Evolutionary conservation across 2,329 filamentous ascomycete genomes (phyloP).

Genomic region (Macrophomina phaseolina): DNA sequence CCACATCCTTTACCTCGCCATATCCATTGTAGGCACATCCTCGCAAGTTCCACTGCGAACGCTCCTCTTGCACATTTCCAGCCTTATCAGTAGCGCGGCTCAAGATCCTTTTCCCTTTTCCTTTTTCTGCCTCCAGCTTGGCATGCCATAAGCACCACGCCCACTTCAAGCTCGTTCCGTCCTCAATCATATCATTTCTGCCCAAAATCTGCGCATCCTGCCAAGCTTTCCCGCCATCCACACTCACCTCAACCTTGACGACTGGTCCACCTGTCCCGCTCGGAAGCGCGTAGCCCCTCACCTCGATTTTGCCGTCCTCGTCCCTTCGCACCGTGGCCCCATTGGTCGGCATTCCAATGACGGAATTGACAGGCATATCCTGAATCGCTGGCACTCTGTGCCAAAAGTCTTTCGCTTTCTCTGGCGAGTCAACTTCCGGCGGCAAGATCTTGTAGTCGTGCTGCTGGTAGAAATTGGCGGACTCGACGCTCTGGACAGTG

Average conservation of each 20-base stretch:
- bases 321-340: slow-evolving; percentile 50
- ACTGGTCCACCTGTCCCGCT: slow-evolving; percentile 60
- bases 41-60: slow-evolving; percentile 62
- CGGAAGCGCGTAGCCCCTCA: slow-evolving; percentile 63
- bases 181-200: background rate
- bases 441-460: slow-evolving; percentile 66
- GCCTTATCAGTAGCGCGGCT: slow-evolving; percentile 61
- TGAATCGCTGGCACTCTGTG: slow-evolving; percentile 55
- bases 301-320: slow-evolving; percentile 51
- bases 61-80: slow-evolving; percentile 57
- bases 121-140: slow-evolving; percentile 49
- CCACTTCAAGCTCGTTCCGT: slow-evolving; percentile 53
- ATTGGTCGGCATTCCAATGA: slow-evolving; percentile 56
- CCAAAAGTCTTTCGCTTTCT: slow-evolving; percentile 61
- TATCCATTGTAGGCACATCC: slow-evolving; percentile 67
- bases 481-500: slow-evolving; percentile 58
- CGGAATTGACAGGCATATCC: slow-evolving; percentile 63
- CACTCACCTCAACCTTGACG: slow-evolving; percentile 59
- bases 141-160: slow-evolving; percentile 63
- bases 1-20: slow-evolving; percentile 59
- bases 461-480: slow-evolving; percentile 62
- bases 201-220: slow-evolving; percentile 49
- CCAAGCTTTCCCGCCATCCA: slow-evolving; percentile 57
- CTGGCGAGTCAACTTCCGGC: slow-evolving; percentile 54
- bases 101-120: slow-evolving; percentile 52